Evolutionary conservation across 2,329 filamentous ascomycete species (phyloP).

Genomic region (Monosporascus sp.): DNA sequence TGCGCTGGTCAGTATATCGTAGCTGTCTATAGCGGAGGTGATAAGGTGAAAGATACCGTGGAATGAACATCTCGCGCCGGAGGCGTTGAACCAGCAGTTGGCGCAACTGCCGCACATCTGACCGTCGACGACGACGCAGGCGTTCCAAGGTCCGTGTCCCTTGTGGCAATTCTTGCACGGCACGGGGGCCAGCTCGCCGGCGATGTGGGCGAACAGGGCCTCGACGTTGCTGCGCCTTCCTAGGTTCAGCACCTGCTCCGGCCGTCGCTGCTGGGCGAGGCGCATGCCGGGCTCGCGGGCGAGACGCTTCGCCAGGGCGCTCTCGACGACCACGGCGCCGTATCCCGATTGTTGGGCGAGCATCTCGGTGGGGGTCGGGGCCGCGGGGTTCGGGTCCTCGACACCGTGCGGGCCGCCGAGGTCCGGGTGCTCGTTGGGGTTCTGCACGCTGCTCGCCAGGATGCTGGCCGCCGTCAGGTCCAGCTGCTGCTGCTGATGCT

Average conservation of each 20-base stretch:
- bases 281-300: constrained; percentile 43
- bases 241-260: constrained; percentile 50
- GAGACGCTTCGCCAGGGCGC: constrained; percentile 50
- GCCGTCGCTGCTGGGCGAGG: constrained; percentile 46
- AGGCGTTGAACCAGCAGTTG: constrained; percentile 61
- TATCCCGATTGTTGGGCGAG: constrained; percentile 45
- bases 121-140: constrained; percentile 53
- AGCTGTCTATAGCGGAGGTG: neutral
- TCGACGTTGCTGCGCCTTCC: constrained; percentile 56
- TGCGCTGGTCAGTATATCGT: neutral
- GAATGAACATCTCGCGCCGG: constrained; percentile 54
- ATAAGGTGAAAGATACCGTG: constrained; percentile 40
- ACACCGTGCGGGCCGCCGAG: constrained; percentile 17
- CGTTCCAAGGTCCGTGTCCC: constrained; percentile 54
- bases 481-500: constrained; percentile 25
- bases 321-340: constrained; percentile 42
- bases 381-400: constrained; percentile 11
- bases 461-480: constrained; percentile 27
- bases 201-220: constrained; percentile 52
- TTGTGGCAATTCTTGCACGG: constrained; percentile 57
- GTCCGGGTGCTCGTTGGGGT: constrained; percentile 24
- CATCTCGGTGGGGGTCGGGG: constrained; percentile 38
- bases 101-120: constrained; percentile 58
- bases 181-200: constrained; percentile 41
- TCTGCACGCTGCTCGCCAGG: constrained; percentile 26